Conservation (phyloP, 805 yeast genomes). For the Metschnikowia kofuensis region DNA sequence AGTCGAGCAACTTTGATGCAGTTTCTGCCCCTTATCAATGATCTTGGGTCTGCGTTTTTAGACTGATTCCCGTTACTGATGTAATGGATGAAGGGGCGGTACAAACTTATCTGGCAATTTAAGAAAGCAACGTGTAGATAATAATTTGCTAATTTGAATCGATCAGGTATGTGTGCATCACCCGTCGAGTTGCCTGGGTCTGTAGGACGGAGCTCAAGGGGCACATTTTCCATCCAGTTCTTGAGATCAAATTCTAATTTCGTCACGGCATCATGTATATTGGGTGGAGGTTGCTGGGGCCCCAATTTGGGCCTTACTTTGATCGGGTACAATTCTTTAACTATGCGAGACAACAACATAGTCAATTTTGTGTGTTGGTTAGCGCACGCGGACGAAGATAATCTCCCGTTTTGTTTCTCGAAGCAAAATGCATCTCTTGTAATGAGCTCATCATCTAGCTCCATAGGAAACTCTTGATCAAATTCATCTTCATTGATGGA, state of each 20-base stretch:
- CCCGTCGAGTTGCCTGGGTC: slow-evolving; percentile 44
- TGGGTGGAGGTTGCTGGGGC: slow-evolving; percentile 19
- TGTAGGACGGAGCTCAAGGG: slow-evolving; percentile 69
- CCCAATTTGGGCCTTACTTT: slow-evolving; percentile 35
- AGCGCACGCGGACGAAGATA: slow-evolving; percentile 76
- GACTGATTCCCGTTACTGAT: slow-evolving; percentile 51
- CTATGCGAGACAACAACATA: slow-evolving; percentile 66
- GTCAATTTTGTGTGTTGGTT: slow-evolving; percentile 80
- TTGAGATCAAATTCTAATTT: slow-evolving; percentile 66
- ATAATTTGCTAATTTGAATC: slow-evolving; percentile 71
- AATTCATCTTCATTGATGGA: slow-evolving; percentile 74
- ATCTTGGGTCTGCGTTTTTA: slow-evolving; percentile 49
- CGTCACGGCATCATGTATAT: slow-evolving; percentile 47
- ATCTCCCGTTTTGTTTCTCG: slow-evolving; percentile 47
- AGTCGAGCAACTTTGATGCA: slow-evolving; percentile 82
- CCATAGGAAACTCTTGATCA: slow-evolving; percentile 83
- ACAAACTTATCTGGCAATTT: slow-evolving; percentile 76
- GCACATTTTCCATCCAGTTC: slow-evolving; percentile 69
- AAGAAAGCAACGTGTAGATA: slow-evolving; percentile 67
- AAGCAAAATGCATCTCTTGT: slow-evolving; percentile 57
- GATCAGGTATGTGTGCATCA: slow-evolving; percentile 38
- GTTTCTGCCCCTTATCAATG: slow-evolving; percentile 71
- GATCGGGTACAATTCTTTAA: slow-evolving; percentile 72
- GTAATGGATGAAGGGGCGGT: slow-evolving; percentile 86
- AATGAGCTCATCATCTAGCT: slow-evolving; percentile 82